Evolutionary conservation across 768 basidiomycete genomes (phyloP), one percentile per base, ranked within the genome.

Genomic region (Russula virescens): DNA sequence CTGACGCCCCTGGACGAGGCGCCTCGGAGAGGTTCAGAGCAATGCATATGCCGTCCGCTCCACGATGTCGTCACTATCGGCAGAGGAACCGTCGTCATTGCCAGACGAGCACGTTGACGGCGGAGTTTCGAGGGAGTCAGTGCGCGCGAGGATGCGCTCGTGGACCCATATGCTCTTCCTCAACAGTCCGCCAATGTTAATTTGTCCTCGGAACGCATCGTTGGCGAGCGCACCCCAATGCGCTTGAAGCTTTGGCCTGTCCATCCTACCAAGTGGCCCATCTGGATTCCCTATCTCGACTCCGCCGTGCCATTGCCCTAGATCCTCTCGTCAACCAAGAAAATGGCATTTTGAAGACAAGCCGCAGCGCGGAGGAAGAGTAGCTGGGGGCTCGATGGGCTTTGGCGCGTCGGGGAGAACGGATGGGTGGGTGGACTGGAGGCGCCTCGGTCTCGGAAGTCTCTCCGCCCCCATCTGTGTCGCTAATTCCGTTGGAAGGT

Each of bases 351-450:
- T 67, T 91, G 90, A 3, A 94, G 79, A 73, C 90, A 87, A 3
- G 91, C 85, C 4, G 90, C 86, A 3, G 88, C 93, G 50, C 93
- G 86, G 34, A 91, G 77, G 75, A 95, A 95, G 86, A 92, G 74
- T 25, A 90, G 76, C 69, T 94, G 93, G 0, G n/a, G 85, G 86
- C 70, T 95, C 93, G 59, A 94, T 84, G 42, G 94, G 90, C 61
- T 93, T 89, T 0, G 93, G 92, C 13, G 90, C 87, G 65, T 88
- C 85, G 5, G 88, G 86, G 4, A 84, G 80, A 35, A 84, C 81
- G 7, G 89, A 91, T 5, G 88, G 85, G 70, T 91, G 90, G n/a
- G 70, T 91, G 90, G n/a, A 86, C 71, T 43, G 79, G 71, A 19
- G 79, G 72, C 0, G 77, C 75, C 55, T 83, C 86, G 16, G 78